Evolutionary conservation across 352 stramenopile species (phyloP).

Genomic region (Elongisporangium undulatum): DNA sequence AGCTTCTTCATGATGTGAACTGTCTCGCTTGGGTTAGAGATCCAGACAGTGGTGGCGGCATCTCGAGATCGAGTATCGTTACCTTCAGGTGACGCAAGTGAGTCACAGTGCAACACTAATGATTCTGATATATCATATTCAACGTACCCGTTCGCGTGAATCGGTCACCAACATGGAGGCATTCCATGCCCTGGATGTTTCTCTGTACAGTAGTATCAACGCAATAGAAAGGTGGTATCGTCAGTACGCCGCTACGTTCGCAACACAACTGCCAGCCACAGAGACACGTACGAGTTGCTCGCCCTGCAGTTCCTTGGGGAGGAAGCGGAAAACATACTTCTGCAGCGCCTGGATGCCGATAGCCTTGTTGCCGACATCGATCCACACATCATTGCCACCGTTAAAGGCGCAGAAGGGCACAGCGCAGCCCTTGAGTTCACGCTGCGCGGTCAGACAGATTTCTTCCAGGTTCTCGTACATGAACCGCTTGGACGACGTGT

Average conservation of each 20-base stretch:
- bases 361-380: slow-evolving; percentile 96
- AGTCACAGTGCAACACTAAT: slow-evolving; percentile 3
- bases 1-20: slow-evolving; percentile 94
- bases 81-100: slow-evolving; percentile 18
- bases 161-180: slow-evolving; percentile 94
- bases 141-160: slow-evolving; percentile 53
- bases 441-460: slow-evolving; percentile 89
- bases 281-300: slow-evolving; percentile 40
- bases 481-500: slow-evolving; percentile 71
- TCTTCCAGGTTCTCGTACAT: slow-evolving; percentile 94
- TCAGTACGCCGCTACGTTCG: slow-evolving; percentile 20
- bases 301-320: slow-evolving; percentile 74
- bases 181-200: slow-evolving; percentile 80
- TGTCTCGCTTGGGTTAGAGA: slow-evolving; percentile 93
- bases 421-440: slow-evolving; percentile 64
- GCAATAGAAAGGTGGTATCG: not conserved
- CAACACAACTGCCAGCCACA: not conserved
- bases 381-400: slow-evolving; percentile 94
- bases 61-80: slow-evolving; percentile 94
- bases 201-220: slow-evolving; percentile 19
- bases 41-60: slow-evolving; percentile 93
- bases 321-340: slow-evolving; percentile 70
- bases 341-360: slow-evolving; percentile 92
- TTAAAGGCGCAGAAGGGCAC: slow-evolving; percentile 97
- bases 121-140: not conserved